Evolutionary conservation across 1,139 yeast species (phyloP).

Genomic region (Nakaseomyces bracarensis): DNA sequence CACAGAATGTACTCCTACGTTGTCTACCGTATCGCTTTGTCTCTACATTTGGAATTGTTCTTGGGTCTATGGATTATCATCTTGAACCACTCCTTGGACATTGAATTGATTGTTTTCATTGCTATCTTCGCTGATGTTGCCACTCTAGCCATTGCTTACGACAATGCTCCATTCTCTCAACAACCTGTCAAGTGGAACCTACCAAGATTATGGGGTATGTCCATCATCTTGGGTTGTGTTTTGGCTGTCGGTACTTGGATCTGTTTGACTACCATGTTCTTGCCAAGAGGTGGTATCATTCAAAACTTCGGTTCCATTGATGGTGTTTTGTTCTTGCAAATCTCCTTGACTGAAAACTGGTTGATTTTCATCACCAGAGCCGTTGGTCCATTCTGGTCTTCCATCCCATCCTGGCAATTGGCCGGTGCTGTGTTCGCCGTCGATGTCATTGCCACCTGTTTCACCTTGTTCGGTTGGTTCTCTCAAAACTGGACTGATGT

Average conservation of each 20-base stretch:
- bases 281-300: conserved; percentile 80
- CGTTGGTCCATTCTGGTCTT: conserved; percentile 92
- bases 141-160: conserved; percentile 90
- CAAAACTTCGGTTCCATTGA: conserved; percentile 91
- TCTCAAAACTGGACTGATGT: conserved; percentile 96
- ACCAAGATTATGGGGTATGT: conserved; percentile 97
- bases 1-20: conserved; percentile 97
- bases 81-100: conserved; percentile 72
- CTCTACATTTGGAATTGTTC: conserved; percentile 86
- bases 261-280: conserved; percentile 83
- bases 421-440: conserved; percentile 85
- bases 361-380: conserved; percentile 93
- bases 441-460: conserved; percentile 83
- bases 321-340: conserved; percentile 86
- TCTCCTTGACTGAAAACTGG: conserved; percentile 92
- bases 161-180: conserved; percentile 96
- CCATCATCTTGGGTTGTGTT: conserved; percentile 69
- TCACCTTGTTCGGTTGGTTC: conserved; percentile 95
- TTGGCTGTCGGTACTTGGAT: conserved; percentile 91
- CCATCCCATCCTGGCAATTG: conserved; percentile 90
- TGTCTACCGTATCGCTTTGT: conserved; percentile 92
- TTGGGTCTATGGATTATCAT: conserved; percentile 92
- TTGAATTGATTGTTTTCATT: conserved; percentile 85
- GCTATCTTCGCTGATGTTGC: conserved; percentile 96
- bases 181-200: conserved; percentile 98